Percentiles rank a stretch among this genome's conserved stretches.
These are phyloP conservation scores for Stachybotrys elegans DNA, from an alignment of 2,329 filamentous ascomycete genomes.

Conservation along the genomic window DNA sequence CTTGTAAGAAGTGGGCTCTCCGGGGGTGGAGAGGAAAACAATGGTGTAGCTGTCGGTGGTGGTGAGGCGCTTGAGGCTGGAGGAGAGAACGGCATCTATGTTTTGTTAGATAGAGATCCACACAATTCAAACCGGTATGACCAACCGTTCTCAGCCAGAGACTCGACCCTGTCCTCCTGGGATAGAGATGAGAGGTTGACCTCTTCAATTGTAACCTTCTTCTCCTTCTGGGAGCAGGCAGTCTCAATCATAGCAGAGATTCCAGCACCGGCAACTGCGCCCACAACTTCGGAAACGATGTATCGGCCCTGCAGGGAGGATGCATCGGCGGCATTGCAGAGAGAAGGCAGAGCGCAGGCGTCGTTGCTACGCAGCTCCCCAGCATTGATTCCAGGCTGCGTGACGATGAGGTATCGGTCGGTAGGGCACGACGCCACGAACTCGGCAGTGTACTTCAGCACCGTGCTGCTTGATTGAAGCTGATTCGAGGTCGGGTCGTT, in stretches of 20 bases:
- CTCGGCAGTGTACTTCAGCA: slow-evolving; percentile 36
- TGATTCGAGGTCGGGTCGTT: slow-evolving; percentile 29
- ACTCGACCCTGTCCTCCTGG: slow-evolving; percentile 33
- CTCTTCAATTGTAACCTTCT: slow-evolving; percentile 32
- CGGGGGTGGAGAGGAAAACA: slow-evolving; percentile 65
- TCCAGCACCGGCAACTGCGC: slow-evolving; percentile 35
- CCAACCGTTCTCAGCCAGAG: slow-evolving; percentile 44
- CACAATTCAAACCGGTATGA: neutral
- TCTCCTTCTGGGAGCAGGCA: slow-evolving; percentile 37
- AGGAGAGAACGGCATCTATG: slow-evolving; percentile 46
- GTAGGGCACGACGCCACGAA: slow-evolving; percentile 66
- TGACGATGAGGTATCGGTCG: slow-evolving; percentile 70
- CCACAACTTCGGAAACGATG: slow-evolving; percentile 54
- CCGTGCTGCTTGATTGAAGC: slow-evolving; percentile 44
- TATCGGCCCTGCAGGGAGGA: slow-evolving; percentile 32
- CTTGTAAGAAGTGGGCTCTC: slow-evolving; percentile 54
- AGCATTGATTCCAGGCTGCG: slow-evolving; percentile 69
- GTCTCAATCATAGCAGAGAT: slow-evolving; percentile 39
- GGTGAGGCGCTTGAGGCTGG: slow-evolving; percentile 36
- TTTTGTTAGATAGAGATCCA: no score
- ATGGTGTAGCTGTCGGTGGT: slow-evolving; percentile 60
- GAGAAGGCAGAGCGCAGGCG: slow-evolving; percentile 48
- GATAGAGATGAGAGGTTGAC: slow-evolving; percentile 36
- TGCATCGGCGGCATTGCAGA: slow-evolving; percentile 36
- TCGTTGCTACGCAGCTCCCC: slow-evolving; percentile 56